Evolutionary conservation across 179 eudicot genomes (phyloP), one percentile per base, ranked within the genome.

Genomic region (Silene coronaria): DNA sequence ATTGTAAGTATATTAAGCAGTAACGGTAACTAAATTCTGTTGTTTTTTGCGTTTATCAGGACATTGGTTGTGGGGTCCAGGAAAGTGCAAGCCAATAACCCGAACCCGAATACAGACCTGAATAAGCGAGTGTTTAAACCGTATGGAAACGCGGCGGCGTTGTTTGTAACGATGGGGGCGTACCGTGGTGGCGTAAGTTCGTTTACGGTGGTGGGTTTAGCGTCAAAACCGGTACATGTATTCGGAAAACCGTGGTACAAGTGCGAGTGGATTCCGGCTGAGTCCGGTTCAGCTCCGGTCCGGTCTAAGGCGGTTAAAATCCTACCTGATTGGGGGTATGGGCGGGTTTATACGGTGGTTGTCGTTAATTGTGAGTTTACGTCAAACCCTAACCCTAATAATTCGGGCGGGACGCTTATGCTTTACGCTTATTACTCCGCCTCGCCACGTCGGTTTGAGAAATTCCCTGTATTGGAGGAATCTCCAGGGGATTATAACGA

Each of bases 281-380:
- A 11, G 3, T 26, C 70, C 74, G 14, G 73, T 58, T 32, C 73
- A 16, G 28, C 19, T 9, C 78, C 74, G 0, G 48, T 55, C 12
- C 71, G 76, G 0, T 60, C 92, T 8, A 83, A 88, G 67, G 84
- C 88, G 32, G 61, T 60, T 32, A 84, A 84, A 7, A 82, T 85
- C 74, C 89, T 89, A 17, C 93, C 91, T 6, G 93, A 89, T 48
- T 89, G 93, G 92, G 90, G 90, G 14, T 89, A 89, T 80, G 92
- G 92, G 12, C 77, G 88, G 0, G 88, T 87, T 11, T 89, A 87
- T 83, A 87, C 90, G 0, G 91, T 87, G 16, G 92, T 86, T 0
- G 85, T 89, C 1, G 88, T 89, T 6, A 89, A 87, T 62, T 89
- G 91, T 75, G 86, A 88, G 0, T 89, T 89, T 55, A 5, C 77